These are phyloP conservation scores for Dipteronia sinensis DNA, from an alignment of 345 rosid species.

Conservation along the genomic window DNA sequence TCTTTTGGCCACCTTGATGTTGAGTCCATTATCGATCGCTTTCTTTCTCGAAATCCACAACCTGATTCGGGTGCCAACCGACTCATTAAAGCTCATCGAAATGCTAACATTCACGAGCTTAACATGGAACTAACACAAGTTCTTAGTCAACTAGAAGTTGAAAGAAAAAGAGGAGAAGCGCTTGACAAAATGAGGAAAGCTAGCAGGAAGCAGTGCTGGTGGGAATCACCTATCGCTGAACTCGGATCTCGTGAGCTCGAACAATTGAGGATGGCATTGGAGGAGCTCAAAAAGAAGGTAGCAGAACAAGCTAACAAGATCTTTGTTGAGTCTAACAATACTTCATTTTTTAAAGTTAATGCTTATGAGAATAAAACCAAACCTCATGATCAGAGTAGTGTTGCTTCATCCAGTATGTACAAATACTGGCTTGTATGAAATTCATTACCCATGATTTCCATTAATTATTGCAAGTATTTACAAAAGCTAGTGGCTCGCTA, in stretches of 20 bases:
- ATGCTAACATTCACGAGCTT: conserved; percentile 29
- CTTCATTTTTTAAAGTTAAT: conserved; percentile 10
- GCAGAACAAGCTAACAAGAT: conserved; percentile 19
- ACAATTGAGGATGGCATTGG: conserved; percentile 27
- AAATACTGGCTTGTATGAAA: too few relatives aligned
- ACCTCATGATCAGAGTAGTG: neutral
- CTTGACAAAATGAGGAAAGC: conserved; percentile 21
- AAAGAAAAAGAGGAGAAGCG: conserved; percentile 31
- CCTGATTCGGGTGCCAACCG: neutral
- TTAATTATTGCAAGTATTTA: too few relatives aligned
- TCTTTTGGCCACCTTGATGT: conserved; percentile 65
- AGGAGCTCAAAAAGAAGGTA: conserved; percentile 31
- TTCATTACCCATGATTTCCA: too few relatives aligned
- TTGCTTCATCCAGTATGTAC: neutral
- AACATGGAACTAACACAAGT: conserved; percentile 27
- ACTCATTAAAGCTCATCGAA: conserved; percentile 36
- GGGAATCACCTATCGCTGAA: conserved; percentile 35
- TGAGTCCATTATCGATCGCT: conserved; percentile 34
- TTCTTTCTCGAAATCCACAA: conserved; percentile 22
- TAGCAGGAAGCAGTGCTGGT: conserved; percentile 27
- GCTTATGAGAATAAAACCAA: conserved; percentile 15
- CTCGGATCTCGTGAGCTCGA: conserved; percentile 24
- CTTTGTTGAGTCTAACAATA: conserved; percentile 13
- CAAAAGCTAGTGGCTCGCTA: too few relatives aligned
- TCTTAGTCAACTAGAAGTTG: conserved; percentile 32